phyloP scores from a whole-genome alignment of 331 rosid species.

The Cucumis variabilis region DNA sequence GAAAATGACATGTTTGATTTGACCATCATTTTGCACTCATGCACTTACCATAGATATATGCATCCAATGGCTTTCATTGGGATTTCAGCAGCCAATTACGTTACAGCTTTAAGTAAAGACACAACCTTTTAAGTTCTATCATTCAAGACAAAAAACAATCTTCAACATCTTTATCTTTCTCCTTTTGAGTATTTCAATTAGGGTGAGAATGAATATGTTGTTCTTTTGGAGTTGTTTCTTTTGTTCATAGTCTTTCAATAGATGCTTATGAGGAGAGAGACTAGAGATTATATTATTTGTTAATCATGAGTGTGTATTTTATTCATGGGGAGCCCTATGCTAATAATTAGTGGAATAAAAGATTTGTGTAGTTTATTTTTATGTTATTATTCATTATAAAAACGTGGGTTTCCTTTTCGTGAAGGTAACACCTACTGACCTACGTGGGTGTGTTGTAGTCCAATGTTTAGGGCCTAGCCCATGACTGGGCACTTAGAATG shows the following conservation, averaged over 20 bases:
- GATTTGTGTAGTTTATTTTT: neutral
- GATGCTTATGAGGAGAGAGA: neutral
- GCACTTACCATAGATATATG: neutral
- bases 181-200: neutral
- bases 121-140: neutral
- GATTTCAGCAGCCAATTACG: conserved; percentile 12
- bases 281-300: neutral
- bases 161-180: neutral
- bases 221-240: neutral
- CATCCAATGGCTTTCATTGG: neutral
- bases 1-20: neutral
- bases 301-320: neutral
- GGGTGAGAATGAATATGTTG: neutral
- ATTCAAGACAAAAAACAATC: neutral
- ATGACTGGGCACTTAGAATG: neutral
- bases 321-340: neutral
- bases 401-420: neutral
- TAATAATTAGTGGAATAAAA: conserved; percentile 1
- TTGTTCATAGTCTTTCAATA: neutral
- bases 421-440: neutral
- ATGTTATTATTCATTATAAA: neutral
- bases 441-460: neutral
- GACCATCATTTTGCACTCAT: conserved; percentile 6
- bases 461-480: neutral
- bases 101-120: neutral